phyloP scores from a whole-genome alignment of 768 basidiomycete species.

The Rhizopogon roseolus region DNA sequence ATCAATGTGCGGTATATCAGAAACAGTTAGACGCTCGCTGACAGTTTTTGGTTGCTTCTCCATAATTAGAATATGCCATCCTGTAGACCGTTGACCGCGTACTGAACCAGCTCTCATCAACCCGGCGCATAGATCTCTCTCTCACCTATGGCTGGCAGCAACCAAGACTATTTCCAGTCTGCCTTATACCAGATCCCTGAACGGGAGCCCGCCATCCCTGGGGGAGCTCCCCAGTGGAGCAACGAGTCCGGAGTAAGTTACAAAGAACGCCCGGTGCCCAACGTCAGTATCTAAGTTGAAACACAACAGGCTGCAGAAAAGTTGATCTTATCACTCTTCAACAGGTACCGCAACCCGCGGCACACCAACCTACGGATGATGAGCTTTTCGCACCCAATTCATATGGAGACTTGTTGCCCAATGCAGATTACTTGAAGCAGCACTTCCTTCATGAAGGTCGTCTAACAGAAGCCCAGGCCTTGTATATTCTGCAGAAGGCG shows the following conservation, averaged over 20 bases:
- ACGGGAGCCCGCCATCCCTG: conserved; percentile 22
- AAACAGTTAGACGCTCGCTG: neutral
- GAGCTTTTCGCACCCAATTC: conserved; percentile 61
- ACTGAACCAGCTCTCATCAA: neutral
- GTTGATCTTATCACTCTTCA: conserved; percentile 19
- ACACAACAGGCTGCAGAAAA: conserved; percentile 3
- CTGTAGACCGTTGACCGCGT: neutral
- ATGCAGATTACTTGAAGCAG: conserved; percentile 74
- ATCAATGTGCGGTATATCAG: neutral
- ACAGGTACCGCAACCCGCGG: conserved; percentile 69
- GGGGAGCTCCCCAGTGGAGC: conserved; percentile 21
- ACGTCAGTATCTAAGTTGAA: conserved; percentile 22
- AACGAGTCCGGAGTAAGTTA: conserved; percentile 13
- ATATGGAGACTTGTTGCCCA: conserved; percentile 56
- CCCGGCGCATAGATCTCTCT: neutral
- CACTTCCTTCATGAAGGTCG: conserved; percentile 89
- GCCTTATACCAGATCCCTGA: conserved; percentile 24
- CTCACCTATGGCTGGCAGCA: conserved; percentile 1
- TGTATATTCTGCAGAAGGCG: conserved; percentile 71
- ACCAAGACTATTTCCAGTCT: conserved; percentile 14
- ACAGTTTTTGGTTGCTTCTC: neutral
- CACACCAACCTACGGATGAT: conserved; percentile 61
- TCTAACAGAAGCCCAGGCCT: conserved; percentile 77
- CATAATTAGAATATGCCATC: neutral
- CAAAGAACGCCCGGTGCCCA: conserved; percentile 26